Base-by-base conservation (phyloP, 2,329 filamentous ascomycete genomes). In the Rutstroemia sp. region DNA sequence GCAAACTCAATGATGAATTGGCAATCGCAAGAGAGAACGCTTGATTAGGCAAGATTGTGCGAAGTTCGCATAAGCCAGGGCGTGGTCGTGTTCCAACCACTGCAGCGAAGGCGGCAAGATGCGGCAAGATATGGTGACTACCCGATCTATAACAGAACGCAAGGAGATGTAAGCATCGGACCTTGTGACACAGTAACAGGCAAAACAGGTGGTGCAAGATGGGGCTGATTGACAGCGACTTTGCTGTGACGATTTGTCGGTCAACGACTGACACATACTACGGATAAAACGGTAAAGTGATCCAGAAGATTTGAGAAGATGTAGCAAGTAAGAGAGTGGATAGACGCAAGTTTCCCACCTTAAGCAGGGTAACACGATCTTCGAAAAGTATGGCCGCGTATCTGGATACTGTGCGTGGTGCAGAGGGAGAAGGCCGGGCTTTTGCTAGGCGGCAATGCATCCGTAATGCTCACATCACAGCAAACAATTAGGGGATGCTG, bases 401-500 rank as follows among this genome's bases (percentile, higher is more conserved):
- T 56, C 54, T 56, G 54, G 54, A 56, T 56, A 52, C 39, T 51
- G 48, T 46, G 52, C 54, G 48, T 52, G 39, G 39, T 56, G 54
- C 46, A 51, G 38, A 38, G 46, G 18, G 27, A 38, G 39, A 38
- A 49, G 48, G 38, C n/a, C 19, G 39, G 39, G 27, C 18, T 38
- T 46, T 46, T 38, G 25, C 46, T 51, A 52, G 54, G 41, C 47
- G 41, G 30, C 23, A 34, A 46, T 21, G 37, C 37, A 30, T 38
- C 18, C 19, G 37, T 44, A 38, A 23, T 46, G 25, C 25, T 49
- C 30, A 34, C 30, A 34, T 34, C 12, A 34, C 30, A 12, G 30
- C 39, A 44, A 46, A 46, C 12, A 46, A 23, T 46, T 46, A 21
- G 12, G 39, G 18, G 12, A 46, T 52, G 45, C 42, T 39, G 52